A percentile compares a stretch with the other conserved stretches of the same genome.
Evolutionary conservation across 495 filamentous ascomycete genomes (phyloP).

Genomic region (Pseudevernia furfuracea): DNA sequence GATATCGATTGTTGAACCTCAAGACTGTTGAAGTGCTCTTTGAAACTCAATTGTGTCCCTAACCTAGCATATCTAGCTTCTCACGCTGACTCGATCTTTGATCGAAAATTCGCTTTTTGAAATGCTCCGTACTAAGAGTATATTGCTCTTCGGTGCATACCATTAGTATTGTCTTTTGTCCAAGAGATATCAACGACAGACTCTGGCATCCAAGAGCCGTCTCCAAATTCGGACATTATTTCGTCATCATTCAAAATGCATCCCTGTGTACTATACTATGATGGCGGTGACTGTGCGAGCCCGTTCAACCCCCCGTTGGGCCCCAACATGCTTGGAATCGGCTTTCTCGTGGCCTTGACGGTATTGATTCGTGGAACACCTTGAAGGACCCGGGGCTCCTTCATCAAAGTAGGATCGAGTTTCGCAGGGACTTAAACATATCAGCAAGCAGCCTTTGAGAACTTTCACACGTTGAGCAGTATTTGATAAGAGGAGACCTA

Average conservation of each 20-base stretch:
- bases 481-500: slow-evolving; percentile 28
- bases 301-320: slow-evolving; percentile 37
- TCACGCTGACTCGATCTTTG: not conserved
- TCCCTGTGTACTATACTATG: slow-evolving; percentile 14
- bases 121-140: slow-evolving; percentile 3
- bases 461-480: not conserved
- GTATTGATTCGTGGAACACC: slow-evolving; percentile 62
- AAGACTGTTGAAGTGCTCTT: not conserved
- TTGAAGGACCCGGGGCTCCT: slow-evolving; percentile 71
- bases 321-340: slow-evolving; percentile 61
- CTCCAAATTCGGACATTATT: slow-evolving; percentile 11
- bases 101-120: slow-evolving; percentile 9
- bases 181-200: not conserved
- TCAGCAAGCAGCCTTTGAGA: slow-evolving; percentile 7
- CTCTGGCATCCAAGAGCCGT: slow-evolving; percentile 18
- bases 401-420: slow-evolving; percentile 79
- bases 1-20: not conserved
- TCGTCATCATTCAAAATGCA: slow-evolving; percentile 14
- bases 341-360: slow-evolving; percentile 52
- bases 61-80: slow-evolving; percentile 5
- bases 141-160: not conserved
- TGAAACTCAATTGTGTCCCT: not conserved
- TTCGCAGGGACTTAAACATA: slow-evolving; percentile 60
- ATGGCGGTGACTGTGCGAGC: slow-evolving; percentile 40
- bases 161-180: not conserved